Conservation (phyloP, 352 stramenopile genomes). For the Achlya hypogyna region DNA sequence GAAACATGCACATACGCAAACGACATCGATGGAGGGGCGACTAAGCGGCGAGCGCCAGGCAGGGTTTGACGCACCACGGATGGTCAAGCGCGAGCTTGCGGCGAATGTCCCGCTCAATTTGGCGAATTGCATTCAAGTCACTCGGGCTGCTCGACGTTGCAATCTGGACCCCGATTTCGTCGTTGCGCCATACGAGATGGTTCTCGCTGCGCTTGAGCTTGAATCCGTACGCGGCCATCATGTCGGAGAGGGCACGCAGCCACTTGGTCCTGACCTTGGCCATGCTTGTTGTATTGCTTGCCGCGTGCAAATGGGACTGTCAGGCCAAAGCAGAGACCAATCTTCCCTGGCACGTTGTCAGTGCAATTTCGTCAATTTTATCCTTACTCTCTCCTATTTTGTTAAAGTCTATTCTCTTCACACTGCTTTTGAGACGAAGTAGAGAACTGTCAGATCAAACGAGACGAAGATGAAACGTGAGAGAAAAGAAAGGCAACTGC, state of each 20-base stretch:
- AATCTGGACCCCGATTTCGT: conserved; percentile 14
- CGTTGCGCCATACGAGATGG: conserved; percentile 20
- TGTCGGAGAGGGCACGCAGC: conserved; percentile 14
- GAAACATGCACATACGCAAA: not conserved
- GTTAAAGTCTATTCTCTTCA: too few species aligned
- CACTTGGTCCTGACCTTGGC: conserved; percentile 20
- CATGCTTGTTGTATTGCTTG: conserved; percentile 4
- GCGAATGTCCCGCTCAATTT: conserved; percentile 19
- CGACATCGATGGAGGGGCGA: not conserved
- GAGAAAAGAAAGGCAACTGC: too few species aligned
- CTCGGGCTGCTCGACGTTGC: conserved; percentile 19
- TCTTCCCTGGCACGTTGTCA: too few species aligned
- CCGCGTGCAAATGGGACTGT: too few species aligned
- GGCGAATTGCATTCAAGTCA: conserved; percentile 20
- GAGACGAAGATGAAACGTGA: too few species aligned
- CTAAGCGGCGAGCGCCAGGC: not conserved
- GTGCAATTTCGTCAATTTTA: too few species aligned
- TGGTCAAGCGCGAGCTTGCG: conserved; percentile 15
- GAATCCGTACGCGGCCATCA: conserved; percentile 17
- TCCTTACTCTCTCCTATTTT: too few species aligned
- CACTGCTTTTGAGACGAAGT: too few species aligned
- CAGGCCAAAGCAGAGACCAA: too few species aligned
- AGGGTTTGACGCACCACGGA: conserved; percentile 7
- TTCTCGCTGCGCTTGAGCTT: conserved; percentile 20
- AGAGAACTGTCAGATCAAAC: too few species aligned